phyloP scores from a whole-genome alignment of 148 eudicot species.

The Arbutus unedo region DNA sequence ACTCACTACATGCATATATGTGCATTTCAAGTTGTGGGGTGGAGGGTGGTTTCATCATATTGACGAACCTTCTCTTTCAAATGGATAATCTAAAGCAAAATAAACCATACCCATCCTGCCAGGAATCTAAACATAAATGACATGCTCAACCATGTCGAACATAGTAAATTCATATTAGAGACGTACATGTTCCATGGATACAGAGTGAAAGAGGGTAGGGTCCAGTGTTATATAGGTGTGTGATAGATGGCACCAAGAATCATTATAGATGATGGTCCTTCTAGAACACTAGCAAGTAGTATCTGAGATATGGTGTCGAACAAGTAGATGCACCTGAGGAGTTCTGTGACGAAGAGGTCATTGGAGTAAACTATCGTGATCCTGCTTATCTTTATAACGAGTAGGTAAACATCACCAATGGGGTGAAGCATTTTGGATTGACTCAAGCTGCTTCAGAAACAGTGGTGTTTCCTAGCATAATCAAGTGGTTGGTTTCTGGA shows the following conservation, averaged over 20 bases:
- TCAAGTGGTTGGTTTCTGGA: neutral
- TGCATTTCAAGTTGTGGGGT: neutral
- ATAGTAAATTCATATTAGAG: neutral
- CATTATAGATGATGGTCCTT: neutral
- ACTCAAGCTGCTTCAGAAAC: neutral
- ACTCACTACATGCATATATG: neutral
- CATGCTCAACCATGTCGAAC: neutral
- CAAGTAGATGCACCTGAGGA: neutral
- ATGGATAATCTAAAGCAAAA: neutral
- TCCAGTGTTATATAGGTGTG: neutral
- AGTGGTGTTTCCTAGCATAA: neutral
- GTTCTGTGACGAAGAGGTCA: neutral
- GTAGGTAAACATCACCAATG: neutral
- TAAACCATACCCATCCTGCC: neutral
- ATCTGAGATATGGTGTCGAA: constrained; percentile 4
- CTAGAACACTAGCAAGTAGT: neutral
- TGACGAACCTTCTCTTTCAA: neutral
- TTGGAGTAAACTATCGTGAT: neutral
- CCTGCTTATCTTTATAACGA: neutral
- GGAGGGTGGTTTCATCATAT: neutral
- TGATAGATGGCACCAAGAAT: neutral
- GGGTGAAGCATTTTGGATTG: neutral
- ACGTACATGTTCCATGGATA: neutral
- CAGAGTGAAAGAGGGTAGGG: neutral
- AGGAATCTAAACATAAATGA: neutral